A percentile compares a stretch with the other conserved stretches of the same genome.
Conservation (phyloP, 768 basidiomycete genomes). For the Cubamyces sp. region DNA sequence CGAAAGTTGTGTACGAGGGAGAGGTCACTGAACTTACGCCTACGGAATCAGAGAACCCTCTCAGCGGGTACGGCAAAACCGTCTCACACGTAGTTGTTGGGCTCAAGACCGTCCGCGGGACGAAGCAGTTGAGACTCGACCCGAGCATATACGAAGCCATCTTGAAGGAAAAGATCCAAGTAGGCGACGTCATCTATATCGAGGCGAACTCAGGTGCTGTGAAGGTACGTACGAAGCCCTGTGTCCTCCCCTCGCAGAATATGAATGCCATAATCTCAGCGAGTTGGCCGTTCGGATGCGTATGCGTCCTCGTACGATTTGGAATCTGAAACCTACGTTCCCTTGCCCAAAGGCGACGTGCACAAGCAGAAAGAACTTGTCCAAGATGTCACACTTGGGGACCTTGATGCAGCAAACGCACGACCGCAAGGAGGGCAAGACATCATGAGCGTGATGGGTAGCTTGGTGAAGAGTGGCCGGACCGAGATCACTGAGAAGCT, state of each 20-base stretch:
- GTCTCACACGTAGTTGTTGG: constrained; percentile 97
- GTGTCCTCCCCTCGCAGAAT: background rate
- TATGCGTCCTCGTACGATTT: constrained; percentile 98
- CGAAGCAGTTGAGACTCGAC: constrained; percentile 92
- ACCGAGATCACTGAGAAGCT: constrained; percentile 98
- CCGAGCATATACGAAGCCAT: constrained; percentile 97
- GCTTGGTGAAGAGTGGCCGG: constrained; percentile 86
- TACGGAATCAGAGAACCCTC: constrained; percentile 94
- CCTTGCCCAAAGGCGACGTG: constrained; percentile 94
- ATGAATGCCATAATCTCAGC: constrained; percentile 45
- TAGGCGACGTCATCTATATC: constrained; percentile 96
- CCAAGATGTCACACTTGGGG: constrained; percentile 93
- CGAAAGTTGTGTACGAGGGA: constrained; percentile 98
- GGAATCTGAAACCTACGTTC: constrained; percentile 98
- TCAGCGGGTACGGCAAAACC: constrained; percentile 97
- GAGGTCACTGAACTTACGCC: constrained; percentile 98
- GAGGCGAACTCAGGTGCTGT: constrained; percentile 94
- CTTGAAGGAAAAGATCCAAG: constrained; percentile 93
- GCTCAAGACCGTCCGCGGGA: constrained; percentile 84
- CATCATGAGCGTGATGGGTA: constrained; percentile 97
- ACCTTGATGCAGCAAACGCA: constrained; percentile 95
- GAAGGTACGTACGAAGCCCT: constrained; percentile 58
- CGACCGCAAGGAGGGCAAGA: constrained; percentile 96
- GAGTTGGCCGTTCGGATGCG: constrained; percentile 95
- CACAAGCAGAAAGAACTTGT: constrained; percentile 96